phyloP scores from a whole-genome alignment of 2,329 filamentous ascomycete species.

The Davidsoniella australis region DNA sequence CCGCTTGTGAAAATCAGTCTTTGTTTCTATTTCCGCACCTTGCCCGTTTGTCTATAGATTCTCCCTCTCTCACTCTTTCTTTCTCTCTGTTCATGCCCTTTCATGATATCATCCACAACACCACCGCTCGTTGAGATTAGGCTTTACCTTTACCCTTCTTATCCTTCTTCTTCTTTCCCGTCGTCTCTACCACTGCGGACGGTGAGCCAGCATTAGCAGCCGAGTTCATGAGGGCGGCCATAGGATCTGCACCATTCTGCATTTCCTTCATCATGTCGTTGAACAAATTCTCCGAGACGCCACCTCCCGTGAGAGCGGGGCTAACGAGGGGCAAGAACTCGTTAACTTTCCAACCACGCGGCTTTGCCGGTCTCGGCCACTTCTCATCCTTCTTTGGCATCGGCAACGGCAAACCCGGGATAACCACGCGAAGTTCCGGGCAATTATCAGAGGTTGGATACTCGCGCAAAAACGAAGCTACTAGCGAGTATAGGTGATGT shows the following conservation, averaged over 20 bases:
- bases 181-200: constrained; percentile 17
- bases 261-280: constrained; percentile 97
- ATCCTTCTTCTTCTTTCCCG: constrained; percentile 29
- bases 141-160: constrained; percentile 32
- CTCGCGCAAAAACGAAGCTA: constrained; percentile 57
- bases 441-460: constrained; percentile 60
- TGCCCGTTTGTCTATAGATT: background rate
- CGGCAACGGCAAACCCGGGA: constrained; percentile 51
- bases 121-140: constrained; percentile 9
- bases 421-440: constrained; percentile 51
- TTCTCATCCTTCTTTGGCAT: constrained; percentile 46
- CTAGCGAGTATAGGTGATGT: constrained; percentile 71
- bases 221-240: constrained; percentile 27
- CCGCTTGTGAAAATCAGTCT: no score
- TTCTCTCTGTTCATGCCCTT: background rate
- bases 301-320: constrained; percentile 77
- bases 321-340: constrained; percentile 73
- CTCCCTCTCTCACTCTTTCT: background rate
- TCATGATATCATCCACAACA: background rate
- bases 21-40: no score
- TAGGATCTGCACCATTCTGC: constrained; percentile 34
- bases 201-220: constrained; percentile 15
- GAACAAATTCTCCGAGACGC: constrained; percentile 84
- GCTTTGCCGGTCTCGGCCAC: constrained; percentile 56
- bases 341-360: constrained; percentile 81